Conservation (phyloP, 768 basidiomycete genomes). For the Xerocomellus amylosporus region DNA sequence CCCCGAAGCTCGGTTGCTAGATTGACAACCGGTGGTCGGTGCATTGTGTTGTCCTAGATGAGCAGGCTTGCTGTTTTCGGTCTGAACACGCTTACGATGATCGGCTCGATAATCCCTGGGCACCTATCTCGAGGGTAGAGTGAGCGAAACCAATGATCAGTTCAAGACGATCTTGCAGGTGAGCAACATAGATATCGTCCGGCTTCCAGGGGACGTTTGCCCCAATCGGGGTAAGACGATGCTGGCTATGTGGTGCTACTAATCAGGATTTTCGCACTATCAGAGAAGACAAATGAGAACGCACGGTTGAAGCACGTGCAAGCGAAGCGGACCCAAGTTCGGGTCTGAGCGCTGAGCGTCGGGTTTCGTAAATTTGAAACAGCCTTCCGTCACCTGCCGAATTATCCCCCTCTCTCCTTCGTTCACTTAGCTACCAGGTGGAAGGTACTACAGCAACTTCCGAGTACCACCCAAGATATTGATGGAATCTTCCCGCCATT, state of each 20-base stretch:
- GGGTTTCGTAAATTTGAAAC: too few relatives aligned
- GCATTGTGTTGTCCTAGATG: not conserved
- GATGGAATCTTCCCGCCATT: not conserved
- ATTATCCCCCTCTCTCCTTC: not conserved
- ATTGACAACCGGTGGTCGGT: not conserved
- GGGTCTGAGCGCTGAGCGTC: too few relatives aligned
- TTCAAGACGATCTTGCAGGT: not conserved
- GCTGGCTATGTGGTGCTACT: too few relatives aligned
- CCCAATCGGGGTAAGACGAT: too few relatives aligned
- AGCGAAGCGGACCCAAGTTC: not conserved
- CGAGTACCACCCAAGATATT: not conserved
- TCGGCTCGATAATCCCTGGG: too few relatives aligned
- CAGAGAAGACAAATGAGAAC: too few relatives aligned
- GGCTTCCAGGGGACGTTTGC: too few relatives aligned
- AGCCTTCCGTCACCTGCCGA: too few relatives aligned
- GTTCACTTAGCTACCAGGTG: not conserved
- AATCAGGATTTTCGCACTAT: too few relatives aligned
- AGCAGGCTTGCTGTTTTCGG: not conserved
- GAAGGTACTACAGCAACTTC: not conserved
- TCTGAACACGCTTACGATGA: too few relatives aligned
- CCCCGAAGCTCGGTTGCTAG: not conserved
- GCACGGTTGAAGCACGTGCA: too few relatives aligned
- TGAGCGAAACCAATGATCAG: not conserved
- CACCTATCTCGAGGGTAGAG: too few relatives aligned
- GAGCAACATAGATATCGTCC: not conserved